Conservation (phyloP, 2,329 filamentous ascomycete genomes). For the Epichloe aotearoae region DNA sequence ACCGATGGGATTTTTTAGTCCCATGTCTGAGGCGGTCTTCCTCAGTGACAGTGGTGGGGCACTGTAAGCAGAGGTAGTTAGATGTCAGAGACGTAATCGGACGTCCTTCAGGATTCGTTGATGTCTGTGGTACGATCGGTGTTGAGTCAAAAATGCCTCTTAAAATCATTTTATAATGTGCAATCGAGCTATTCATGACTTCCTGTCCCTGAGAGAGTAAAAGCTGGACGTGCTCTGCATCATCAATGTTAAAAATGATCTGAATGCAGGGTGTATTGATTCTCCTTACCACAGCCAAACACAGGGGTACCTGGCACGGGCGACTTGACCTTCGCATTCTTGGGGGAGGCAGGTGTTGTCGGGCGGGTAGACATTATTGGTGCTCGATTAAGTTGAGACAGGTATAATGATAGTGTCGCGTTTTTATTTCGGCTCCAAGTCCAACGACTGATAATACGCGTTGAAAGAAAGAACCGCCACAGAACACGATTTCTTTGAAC, state of each 20-base stretch:
- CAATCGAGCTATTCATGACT: slow-evolving; percentile 53
- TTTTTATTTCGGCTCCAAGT: neutral
- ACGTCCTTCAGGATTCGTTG: slow-evolving; percentile 41
- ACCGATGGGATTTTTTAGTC: slow-evolving; percentile 58
- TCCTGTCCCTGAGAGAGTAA: slow-evolving; percentile 50
- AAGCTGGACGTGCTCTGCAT: slow-evolving; percentile 55
- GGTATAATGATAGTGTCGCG: neutral
- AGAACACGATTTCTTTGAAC: neutral
- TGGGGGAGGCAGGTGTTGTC: slow-evolving; percentile 40
- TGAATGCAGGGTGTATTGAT: neutral
- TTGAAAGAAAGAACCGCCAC: neutral
- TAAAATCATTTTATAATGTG: slow-evolving; percentile 60
- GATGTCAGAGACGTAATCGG: slow-evolving; percentile 49
- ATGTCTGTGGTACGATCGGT: slow-evolving; percentile 52
- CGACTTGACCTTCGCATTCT: slow-evolving; percentile 46
- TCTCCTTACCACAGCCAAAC: slow-evolving; percentile 47
- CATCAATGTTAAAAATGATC: neutral
- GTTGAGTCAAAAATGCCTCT: slow-evolving; percentile 56
- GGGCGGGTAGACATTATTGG: slow-evolving; percentile 31
- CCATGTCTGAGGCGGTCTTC: slow-evolving; percentile 56
- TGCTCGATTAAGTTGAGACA: neutral
- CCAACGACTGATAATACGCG: neutral
- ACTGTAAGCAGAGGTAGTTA: slow-evolving; percentile 63
- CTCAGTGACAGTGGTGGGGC: slow-evolving; percentile 52
- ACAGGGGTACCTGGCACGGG: slow-evolving; percentile 45